Evolutionary conservation across 1,139 yeast genomes (phyloP), one percentile per base, ranked within the genome.

Genomic region (Kluyveromyces sp.): DNA sequence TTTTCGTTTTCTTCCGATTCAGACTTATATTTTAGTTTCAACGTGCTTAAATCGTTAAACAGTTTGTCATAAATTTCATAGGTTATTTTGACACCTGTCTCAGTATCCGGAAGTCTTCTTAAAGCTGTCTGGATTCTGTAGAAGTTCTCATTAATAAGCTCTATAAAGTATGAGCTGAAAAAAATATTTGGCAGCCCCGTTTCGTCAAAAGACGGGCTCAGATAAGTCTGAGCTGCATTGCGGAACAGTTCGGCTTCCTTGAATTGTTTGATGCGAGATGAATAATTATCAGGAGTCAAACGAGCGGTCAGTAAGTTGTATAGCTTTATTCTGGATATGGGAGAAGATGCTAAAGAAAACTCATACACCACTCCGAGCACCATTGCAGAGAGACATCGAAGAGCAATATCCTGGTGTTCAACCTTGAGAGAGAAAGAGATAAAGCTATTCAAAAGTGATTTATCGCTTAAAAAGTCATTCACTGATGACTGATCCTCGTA

Each of bases 141-240:
- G 51, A 75, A 78, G 55, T 86, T 84, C 7, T 83, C 94, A 51
- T 79, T 82, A 41, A 92, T 66, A 44, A 87, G 65, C 3, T 69
- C 68, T 3, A 86, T 80, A 57, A 86, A 87, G 2, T 71, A 66
- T 0, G 74, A 58, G 50, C 81, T 83, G 56, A 92, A 83, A 53
- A 75, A 87, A 1, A 89, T 86, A 46, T 79, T 77, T 0, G 97
- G 98, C 33, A 89, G 70, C 1, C 98, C 98, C 1, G 95, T 80
- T 2, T 78, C 81, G 58, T 87, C 95, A 49, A 76, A 74, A 4
- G 67, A 66, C 2, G 79, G 74, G 25, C 69, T 66, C 22, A 74
- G 59, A 31, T 70, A 61, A 3, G 15, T 11, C 9, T 73, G 76
- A 28, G 76, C 79, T 51, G 77, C 83, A 40, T 75, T 74, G 16